phyloP scores from a whole-genome alignment of 2,329 filamentous ascomycete genomes.

The Neofusicoccum cordaticola region DNA sequence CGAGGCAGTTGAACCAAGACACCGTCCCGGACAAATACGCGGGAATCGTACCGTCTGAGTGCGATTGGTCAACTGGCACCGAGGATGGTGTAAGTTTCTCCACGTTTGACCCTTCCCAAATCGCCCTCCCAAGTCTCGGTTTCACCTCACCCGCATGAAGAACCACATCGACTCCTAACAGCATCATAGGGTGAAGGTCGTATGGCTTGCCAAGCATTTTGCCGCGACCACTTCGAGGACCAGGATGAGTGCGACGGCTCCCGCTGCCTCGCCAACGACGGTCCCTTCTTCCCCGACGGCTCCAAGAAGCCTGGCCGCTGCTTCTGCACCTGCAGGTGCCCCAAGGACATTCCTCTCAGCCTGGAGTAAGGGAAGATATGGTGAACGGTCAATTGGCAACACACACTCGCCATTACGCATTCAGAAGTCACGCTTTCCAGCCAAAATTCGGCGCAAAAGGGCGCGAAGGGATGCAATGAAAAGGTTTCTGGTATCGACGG shows the following conservation, averaged over 20 bases:
- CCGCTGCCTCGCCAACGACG: neutral
- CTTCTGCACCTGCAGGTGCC: neutral
- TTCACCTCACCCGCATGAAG: neutral
- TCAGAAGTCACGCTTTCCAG: no score
- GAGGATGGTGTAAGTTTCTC: neutral
- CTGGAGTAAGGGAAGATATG: no score
- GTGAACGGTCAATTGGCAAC: no score
- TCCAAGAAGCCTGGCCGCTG: neutral
- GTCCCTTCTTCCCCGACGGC: neutral
- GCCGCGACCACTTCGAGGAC: neutral
- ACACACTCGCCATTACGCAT: no score
- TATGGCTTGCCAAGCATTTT: neutral
- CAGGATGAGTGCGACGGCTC: neutral
- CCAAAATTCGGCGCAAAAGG: no score
- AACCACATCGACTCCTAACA: neutral
- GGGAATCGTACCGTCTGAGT: neutral
- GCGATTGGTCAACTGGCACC: neutral
- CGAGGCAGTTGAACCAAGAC: no score
- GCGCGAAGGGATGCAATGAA: no score
- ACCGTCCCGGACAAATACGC: neutral
- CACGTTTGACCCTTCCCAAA: no score
- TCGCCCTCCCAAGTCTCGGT: neutral
- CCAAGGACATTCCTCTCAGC: neutral
- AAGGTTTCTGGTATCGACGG: no score
- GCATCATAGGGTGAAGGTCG: neutral